Percentiles rank a stretch among this genome's conserved stretches.
Evolutionary conservation across 345 rosid genomes (phyloP).

Genomic region (Moringa oleifera): DNA sequence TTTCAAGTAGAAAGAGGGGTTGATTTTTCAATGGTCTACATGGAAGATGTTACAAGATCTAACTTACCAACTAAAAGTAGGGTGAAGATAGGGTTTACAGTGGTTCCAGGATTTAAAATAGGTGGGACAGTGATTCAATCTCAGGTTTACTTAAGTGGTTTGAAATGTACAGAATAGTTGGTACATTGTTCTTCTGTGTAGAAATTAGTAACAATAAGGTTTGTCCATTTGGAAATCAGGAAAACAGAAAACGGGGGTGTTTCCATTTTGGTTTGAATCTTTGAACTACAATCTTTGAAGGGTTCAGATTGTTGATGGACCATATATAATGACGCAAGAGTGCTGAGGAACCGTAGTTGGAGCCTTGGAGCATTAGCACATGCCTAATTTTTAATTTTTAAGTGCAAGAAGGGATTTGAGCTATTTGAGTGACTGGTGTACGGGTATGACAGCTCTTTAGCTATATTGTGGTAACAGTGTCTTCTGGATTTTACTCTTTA

Average conservation of each 20-base stretch:
- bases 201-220: constrained; percentile 9
- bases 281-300: constrained; percentile 7
- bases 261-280: constrained; percentile 10
- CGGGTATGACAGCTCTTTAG: constrained; percentile 14
- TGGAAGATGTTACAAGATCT: constrained; percentile 68
- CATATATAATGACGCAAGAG: constrained; percentile 9
- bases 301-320: constrained; percentile 4
- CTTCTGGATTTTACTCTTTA: constrained; percentile 11
- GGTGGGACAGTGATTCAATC: constrained; percentile 69
- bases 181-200: neutral
- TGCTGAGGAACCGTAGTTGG: constrained; percentile 15
- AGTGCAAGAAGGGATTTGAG: constrained; percentile 6
- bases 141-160: constrained; percentile 64
- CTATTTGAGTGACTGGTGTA: constrained; percentile 2
- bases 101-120: constrained; percentile 84
- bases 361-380: constrained; percentile 2
- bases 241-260: constrained; percentile 4
- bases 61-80: constrained; percentile 28
- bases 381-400: constrained; percentile 4
- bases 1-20: constrained; percentile 81
- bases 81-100: constrained; percentile 79
- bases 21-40: constrained; percentile 72
- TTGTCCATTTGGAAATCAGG: neutral
- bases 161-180: constrained; percentile 36
- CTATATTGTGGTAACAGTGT: constrained; percentile 4